These are phyloP conservation scores for Xylariomycetidae sp. DNA, from an alignment of 2,329 filamentous ascomycete genomes.

Conservation along the genomic window DNA sequence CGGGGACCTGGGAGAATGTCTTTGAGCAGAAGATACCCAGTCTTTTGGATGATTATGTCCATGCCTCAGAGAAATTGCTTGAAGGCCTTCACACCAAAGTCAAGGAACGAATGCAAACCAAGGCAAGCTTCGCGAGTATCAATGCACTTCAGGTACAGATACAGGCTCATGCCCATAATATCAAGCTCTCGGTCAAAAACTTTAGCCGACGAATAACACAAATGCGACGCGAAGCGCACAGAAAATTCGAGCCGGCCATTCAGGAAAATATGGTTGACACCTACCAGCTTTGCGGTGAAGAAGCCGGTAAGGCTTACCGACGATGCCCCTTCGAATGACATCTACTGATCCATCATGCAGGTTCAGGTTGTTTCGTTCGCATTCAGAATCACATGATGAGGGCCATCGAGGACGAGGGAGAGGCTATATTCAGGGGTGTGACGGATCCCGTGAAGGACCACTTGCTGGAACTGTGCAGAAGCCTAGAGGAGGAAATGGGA, in stretches of 20 bases:
- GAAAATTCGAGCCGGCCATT: constrained; percentile 8
- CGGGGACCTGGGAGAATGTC: constrained; percentile 6
- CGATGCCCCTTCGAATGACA: background rate
- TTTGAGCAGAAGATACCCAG: constrained; percentile 12
- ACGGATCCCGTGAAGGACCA: background rate
- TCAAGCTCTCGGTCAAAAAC: constrained; percentile 1
- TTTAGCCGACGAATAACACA: constrained; percentile 4
- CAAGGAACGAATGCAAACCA: constrained; percentile 2
- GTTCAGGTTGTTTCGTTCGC: constrained; percentile 12
- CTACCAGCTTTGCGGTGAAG: constrained; percentile 5
- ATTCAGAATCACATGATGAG: constrained; percentile 7
- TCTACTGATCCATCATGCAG: constrained; percentile 4
- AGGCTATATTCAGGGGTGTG: constrained; percentile 3
- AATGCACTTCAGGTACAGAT: constrained; percentile 9
- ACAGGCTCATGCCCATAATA: constrained; percentile 1
- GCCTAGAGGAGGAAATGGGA: constrained; percentile 5
- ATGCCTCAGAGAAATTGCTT: constrained; percentile 1
- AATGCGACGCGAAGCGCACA: constrained; percentile 8
- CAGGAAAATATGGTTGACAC: constrained; percentile 3
- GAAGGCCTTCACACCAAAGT: constrained; percentile 5
- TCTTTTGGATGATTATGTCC: constrained; percentile 4
- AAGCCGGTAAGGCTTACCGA: constrained; percentile 5
- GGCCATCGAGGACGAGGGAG: constrained; percentile 2
- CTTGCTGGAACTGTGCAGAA: constrained; percentile 3
- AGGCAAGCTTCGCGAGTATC: constrained; percentile 2